These are phyloP conservation scores for Bipolaris oryzae DNA, from an alignment of 2,329 filamentous ascomycete species.

Conservation along the genomic window DNA sequence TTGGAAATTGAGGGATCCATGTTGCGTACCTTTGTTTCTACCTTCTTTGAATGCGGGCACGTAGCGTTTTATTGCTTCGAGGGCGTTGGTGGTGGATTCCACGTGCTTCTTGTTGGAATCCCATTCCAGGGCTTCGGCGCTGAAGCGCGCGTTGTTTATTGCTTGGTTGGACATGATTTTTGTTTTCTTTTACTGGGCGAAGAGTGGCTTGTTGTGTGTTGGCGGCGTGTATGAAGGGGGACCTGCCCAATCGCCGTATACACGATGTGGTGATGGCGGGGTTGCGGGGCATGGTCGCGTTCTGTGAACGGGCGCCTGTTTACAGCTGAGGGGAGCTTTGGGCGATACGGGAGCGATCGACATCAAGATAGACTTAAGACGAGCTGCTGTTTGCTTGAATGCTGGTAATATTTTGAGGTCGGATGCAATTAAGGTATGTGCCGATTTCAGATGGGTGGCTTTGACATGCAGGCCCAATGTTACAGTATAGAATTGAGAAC, in stretches of 20 bases:
- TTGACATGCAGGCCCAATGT: no score
- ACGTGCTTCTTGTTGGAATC: slow-evolving; percentile 60
- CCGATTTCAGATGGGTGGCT: no score
- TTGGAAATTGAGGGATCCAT: not conserved
- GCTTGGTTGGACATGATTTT: slow-evolving; percentile 23
- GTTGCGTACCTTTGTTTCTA: slow-evolving; percentile 32
- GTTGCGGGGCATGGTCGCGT: not conserved
- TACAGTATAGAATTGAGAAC: no score
- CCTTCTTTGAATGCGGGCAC: slow-evolving; percentile 45
- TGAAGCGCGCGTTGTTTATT: slow-evolving; percentile 58
- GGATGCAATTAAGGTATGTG: no score
- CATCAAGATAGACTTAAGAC: no score
- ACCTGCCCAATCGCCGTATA: not conserved
- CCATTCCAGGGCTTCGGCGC: slow-evolving; percentile 60
- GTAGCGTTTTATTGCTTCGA: slow-evolving; percentile 52
- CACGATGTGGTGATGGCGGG: not conserved
- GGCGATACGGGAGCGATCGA: not conserved
- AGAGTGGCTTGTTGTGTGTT: not conserved
- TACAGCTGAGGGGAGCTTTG: not conserved
- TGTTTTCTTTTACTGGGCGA: not conserved
- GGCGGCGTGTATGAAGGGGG: not conserved
- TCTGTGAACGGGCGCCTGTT: not conserved
- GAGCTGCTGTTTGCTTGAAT: no score
- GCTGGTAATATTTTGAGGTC: no score
- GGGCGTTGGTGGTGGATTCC: slow-evolving; percentile 52